Evolutionary conservation across 2,329 filamentous ascomycete genomes (phyloP), one percentile per base, ranked within the genome.

Genomic region (Pezicula neosporulosa): DNA sequence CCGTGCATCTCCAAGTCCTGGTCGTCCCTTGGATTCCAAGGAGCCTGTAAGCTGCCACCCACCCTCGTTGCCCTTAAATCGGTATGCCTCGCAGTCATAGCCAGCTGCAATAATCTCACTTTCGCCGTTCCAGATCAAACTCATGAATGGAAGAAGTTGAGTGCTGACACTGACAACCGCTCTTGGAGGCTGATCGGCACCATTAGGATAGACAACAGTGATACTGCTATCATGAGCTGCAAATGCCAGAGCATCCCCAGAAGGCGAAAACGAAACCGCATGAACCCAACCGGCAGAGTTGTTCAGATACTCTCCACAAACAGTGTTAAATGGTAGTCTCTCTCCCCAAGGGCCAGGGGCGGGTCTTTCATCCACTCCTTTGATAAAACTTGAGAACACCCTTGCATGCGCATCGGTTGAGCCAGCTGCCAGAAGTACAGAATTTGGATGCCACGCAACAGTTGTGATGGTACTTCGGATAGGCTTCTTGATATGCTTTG

Each of bases 401-500:
- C 94, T 81, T 3, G 94, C 93, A 67, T 99, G 94, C 36, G 93
- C 94, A 71, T 99, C 94, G 35, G 94, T 97, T n/a, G 90, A 96
- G 36, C 94, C 94, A 41, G 94, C 91, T 15, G 93, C 94, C 21
- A 99, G 79, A 30, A 99, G 82, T 15, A 99, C 94, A 9, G 89
- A 95, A 78, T 99, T 99, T 35, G 94, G 94, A 72, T 99, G 94
- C 94, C 94, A 99, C 51, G 87, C 86, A 42, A 99, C 84, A 15
- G 89, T 91, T 50, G 94, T 97, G 64, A 99, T 93, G 51, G 94
- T 99, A 69, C 91, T 96, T 60, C 93, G 89, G 64, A 99, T 96
- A 18, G 94, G 94, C 81, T 97, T 99, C 83, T 97, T 97, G 67
- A 99, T 75, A 73, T 99, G 94, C 80, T 99, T 99, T 36, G 92